Percentiles rank a stretch among this genome's conserved stretches.
These are phyloP conservation scores for Tanacetum coccineum DNA, from an alignment of 129 eudicot genomes.

Conservation along the genomic window DNA sequence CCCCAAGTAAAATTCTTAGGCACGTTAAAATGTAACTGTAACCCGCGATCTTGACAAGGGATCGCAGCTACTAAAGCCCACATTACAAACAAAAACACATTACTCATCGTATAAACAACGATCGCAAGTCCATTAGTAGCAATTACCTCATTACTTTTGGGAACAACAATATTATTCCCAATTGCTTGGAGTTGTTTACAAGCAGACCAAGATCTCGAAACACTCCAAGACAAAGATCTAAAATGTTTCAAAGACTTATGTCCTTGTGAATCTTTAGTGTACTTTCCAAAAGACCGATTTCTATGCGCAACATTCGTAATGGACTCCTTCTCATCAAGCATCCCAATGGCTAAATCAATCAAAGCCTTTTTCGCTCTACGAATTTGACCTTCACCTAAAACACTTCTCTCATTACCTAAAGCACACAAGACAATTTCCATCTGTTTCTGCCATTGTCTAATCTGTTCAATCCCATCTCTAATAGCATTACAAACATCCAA, in stretches of 20 bases:
- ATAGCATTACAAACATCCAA: constrained; percentile 67
- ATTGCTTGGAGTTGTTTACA: constrained; percentile 33
- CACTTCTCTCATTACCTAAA: constrained; percentile 44
- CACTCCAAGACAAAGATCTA: constrained; percentile 32
- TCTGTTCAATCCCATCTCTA: constrained; percentile 61
- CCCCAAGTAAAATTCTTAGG: constrained; percentile 58
- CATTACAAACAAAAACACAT: constrained; percentile 61
- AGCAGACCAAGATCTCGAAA: constrained; percentile 33
- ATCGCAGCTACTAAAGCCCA: constrained; percentile 90
- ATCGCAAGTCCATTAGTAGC: constrained; percentile 31
- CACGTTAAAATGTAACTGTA: constrained; percentile 47
- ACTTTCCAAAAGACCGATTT: constrained; percentile 27
- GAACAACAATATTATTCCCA: constrained; percentile 29
- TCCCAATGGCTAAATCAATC: constrained; percentile 53
- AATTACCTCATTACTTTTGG: constrained; percentile 36
- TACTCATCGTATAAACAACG: constrained; percentile 62
- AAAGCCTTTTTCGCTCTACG: constrained; percentile 67
- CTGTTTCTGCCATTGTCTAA: constrained; percentile 57
- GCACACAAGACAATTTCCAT: constrained; percentile 69
- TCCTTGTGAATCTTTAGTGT: constrained; percentile 23
- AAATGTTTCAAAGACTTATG: constrained; percentile 25
- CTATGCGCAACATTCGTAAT: constrained; percentile 18
- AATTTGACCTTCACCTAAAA: constrained; percentile 62
- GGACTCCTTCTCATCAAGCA: constrained; percentile 53
- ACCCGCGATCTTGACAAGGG: constrained; percentile 76